Conservation (phyloP, 139 green algal genomes). For the Parachlorella kessleri region DNA sequence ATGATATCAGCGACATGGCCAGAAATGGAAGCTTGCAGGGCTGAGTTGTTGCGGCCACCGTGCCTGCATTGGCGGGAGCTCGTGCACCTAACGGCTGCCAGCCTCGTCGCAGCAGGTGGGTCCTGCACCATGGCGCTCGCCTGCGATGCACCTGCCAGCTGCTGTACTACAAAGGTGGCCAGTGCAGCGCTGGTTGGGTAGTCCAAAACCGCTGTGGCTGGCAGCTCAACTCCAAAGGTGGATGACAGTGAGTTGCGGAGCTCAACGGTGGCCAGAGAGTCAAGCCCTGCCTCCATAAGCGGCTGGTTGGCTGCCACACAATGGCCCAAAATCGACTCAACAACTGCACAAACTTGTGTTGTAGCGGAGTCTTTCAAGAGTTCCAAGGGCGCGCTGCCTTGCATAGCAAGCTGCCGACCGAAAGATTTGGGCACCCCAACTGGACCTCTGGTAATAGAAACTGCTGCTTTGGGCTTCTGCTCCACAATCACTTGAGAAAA, state of each 20-base stretch:
- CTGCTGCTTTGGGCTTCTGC: background rate
- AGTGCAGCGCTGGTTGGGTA: constrained; percentile 66
- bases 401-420: too few relatives aligned
- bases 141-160: background rate
- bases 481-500: background rate
- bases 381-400: background rate
- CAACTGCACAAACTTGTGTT: background rate
- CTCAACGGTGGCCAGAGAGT: constrained; percentile 77
- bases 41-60: background rate
- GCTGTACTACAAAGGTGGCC: background rate
- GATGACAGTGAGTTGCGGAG: constrained; percentile 49
- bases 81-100: background rate
- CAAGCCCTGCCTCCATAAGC: constrained; percentile 79
- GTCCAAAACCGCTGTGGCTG: constrained; percentile 75
- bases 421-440: background rate
- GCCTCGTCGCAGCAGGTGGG: background rate
- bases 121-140: background rate
- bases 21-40: background rate
- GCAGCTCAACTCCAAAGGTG: constrained; percentile 33
- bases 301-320: constrained; percentile 39
- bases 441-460: constrained; percentile 41
- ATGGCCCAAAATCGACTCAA: constrained; percentile 38
- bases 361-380: background rate
- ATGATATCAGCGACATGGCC: background rate
- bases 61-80: background rate